Evolutionary conservation across 176 grass and related monocot species (phyloP).

Genomic region (Microstegium vimineum): DNA sequence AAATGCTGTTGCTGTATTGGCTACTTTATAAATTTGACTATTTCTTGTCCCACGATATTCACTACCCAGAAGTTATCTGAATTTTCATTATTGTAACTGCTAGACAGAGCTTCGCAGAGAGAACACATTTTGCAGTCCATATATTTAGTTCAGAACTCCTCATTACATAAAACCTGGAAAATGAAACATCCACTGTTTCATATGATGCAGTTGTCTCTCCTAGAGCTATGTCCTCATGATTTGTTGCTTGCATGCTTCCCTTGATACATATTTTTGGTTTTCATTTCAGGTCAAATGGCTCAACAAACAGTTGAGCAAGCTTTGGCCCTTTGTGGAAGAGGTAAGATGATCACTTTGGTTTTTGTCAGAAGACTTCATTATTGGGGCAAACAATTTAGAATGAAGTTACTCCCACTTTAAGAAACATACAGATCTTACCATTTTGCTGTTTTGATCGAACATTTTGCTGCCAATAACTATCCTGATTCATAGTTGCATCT

Average conservation of each 20-base stretch:
- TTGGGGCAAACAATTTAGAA: not conserved
- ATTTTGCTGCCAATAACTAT: not conserved
- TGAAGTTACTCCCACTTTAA: not conserved
- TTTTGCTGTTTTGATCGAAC: not conserved
- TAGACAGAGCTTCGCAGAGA: not conserved
- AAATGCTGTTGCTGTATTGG: not conserved
- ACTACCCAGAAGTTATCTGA: not conserved
- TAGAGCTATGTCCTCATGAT: not conserved
- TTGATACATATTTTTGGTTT: conserved; percentile 1
- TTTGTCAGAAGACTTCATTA: not conserved
- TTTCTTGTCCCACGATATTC: not conserved
- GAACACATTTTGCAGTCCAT: not conserved
- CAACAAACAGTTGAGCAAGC: conserved; percentile 74
- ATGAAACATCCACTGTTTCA: not conserved
- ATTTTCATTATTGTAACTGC: not conserved
- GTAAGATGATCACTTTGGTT: conserved; percentile 23
- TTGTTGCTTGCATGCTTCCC: not conserved
- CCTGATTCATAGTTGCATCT: conserved; percentile 22
- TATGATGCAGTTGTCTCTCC: not conserved
- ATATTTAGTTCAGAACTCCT: not conserved
- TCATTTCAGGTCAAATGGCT: conserved; percentile 92
- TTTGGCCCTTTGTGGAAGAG: conserved; percentile 94
- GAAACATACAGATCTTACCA: not conserved
- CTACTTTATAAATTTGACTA: not conserved
- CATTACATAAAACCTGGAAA: not conserved